These are phyloP conservation scores for Pleurotus pulmonarius DNA, from an alignment of 768 basidiomycete species.

Conservation along the genomic window DNA sequence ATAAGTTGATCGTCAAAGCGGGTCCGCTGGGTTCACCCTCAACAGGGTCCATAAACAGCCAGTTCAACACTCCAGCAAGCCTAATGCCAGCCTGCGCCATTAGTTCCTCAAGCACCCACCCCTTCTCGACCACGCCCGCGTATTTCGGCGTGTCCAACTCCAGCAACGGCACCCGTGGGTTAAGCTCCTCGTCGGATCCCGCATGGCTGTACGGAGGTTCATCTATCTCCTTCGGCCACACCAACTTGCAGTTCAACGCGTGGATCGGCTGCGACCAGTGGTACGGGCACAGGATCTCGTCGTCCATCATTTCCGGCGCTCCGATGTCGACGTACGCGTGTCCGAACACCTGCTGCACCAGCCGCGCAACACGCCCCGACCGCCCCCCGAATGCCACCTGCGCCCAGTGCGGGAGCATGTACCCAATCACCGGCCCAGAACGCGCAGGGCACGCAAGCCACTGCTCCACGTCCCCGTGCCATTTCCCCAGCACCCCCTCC, in stretches of 20 bases:
- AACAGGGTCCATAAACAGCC: constrained; percentile 49
- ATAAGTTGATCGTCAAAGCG: neutral
- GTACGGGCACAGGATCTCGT: constrained; percentile 67
- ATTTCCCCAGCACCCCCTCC: constrained; percentile 76
- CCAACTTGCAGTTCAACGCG: constrained; percentile 74
- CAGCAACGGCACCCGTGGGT: constrained; percentile 30
- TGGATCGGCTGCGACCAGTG: constrained; percentile 75
- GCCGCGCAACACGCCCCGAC: neutral
- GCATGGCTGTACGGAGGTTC: constrained; percentile 31
- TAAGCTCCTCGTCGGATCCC: constrained; percentile 9
- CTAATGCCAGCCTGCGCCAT: constrained; percentile 82
- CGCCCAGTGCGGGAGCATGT: constrained; percentile 19
- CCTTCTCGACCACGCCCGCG: constrained; percentile 58
- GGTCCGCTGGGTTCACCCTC: constrained; percentile 8
- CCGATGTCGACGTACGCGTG: constrained; percentile 1
- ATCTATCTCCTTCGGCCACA: constrained; percentile 76
- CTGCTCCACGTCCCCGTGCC: constrained; percentile 49
- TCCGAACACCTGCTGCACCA: neutral
- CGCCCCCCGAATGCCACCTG: constrained; percentile 10
- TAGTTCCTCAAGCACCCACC: constrained; percentile 76
- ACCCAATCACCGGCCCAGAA: constrained; percentile 10
- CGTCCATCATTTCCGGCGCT: constrained; percentile 35
- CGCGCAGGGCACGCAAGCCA: constrained; percentile 71
- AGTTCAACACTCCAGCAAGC: constrained; percentile 81
- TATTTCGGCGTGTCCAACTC: constrained; percentile 86